phyloP scores from a whole-genome alignment of 306 rosid species.

The Oemleria cerasiformis region DNA sequence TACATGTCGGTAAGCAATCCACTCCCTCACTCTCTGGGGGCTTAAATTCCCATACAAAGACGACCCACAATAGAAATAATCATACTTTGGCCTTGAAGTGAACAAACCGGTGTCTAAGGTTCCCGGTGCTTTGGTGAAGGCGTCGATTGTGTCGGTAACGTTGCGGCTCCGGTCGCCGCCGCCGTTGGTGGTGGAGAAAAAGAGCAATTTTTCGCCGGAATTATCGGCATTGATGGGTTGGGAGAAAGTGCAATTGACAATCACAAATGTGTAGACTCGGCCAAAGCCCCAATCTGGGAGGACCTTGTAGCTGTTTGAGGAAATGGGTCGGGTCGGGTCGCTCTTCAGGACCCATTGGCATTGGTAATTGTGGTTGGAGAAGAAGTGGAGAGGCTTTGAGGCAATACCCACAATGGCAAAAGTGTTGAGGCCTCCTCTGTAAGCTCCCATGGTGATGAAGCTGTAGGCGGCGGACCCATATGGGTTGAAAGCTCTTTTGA shows the following conservation, averaged over 20 bases:
- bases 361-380: conserved; percentile 53
- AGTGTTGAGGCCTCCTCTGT: conserved; percentile 77
- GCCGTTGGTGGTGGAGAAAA: conserved; percentile 67
- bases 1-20: conserved; percentile 97
- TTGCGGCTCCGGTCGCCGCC: conserved; percentile 65
- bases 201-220: conserved; percentile 66
- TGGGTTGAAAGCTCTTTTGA: conserved; percentile 60
- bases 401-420: conserved; percentile 76
- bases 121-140: conserved; percentile 43
- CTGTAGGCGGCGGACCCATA: conserved; percentile 78
- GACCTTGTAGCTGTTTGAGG: conserved; percentile 59
- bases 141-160: conserved; percentile 60
- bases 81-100: conserved; percentile 63
- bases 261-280: conserved; percentile 76
- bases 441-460: conserved; percentile 75
- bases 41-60: conserved; percentile 72
- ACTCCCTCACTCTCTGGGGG: conserved; percentile 78
- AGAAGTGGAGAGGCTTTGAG: conserved; percentile 84
- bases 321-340: conserved; percentile 24
- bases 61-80: conserved; percentile 82
- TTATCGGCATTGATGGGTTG: conserved; percentile 51
- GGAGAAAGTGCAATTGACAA: conserved; percentile 84
- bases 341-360: conserved; percentile 54
- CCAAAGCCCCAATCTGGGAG: conserved; percentile 98
- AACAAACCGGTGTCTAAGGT: conserved; percentile 34